A percentile compares a stretch with the other conserved stretches of the same genome.
These are phyloP conservation scores for Galeopsis tetrahit DNA, from an alignment of 257 asterid genomes.

Conservation along the genomic window DNA sequence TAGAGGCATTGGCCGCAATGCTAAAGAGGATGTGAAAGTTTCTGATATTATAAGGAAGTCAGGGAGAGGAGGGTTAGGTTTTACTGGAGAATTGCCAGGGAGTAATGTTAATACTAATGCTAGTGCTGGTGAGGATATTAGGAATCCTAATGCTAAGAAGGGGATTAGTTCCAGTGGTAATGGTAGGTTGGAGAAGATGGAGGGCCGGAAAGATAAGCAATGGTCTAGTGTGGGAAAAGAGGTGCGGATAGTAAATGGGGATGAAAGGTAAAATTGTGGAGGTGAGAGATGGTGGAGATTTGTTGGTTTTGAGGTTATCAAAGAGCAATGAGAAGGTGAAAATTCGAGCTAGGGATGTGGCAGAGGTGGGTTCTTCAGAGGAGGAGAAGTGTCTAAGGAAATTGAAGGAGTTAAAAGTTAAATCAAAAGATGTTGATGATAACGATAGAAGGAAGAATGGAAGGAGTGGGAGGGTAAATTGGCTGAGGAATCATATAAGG, in stretches of 20 bases:
- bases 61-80: conserved; percentile 88
- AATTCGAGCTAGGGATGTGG: conserved; percentile 55
- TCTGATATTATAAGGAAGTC: conserved; percentile 53
- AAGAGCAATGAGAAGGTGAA: conserved; percentile 54
- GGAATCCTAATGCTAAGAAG: conserved; percentile 23
- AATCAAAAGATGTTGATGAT: conserved; percentile 35
- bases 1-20: conserved; percentile 73
- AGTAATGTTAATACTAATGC: conserved; percentile 28
- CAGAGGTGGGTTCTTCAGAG: conserved; percentile 68
- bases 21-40: conserved; percentile 66
- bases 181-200: conserved; percentile 26
- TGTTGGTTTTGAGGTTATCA: conserved; percentile 53
- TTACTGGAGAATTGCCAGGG: conserved; percentile 41
- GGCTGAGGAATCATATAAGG: conserved; percentile 83
- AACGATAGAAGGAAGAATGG: conserved; percentile 29
- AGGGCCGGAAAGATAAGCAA: conserved; percentile 33
- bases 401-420: conserved; percentile 49
- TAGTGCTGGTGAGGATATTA: conserved; percentile 32
- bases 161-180: conserved; percentile 28
- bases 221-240: conserved; percentile 55
- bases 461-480: conserved; percentile 42
- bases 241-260: conserved; percentile 71
- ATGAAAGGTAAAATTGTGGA: conserved; percentile 62
- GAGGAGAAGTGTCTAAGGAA: conserved; percentile 71
- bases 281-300: conserved; percentile 41